Evolutionary conservation across 768 basidiomycete species (phyloP).

Genomic region (Phallus indusiatus): DNA sequence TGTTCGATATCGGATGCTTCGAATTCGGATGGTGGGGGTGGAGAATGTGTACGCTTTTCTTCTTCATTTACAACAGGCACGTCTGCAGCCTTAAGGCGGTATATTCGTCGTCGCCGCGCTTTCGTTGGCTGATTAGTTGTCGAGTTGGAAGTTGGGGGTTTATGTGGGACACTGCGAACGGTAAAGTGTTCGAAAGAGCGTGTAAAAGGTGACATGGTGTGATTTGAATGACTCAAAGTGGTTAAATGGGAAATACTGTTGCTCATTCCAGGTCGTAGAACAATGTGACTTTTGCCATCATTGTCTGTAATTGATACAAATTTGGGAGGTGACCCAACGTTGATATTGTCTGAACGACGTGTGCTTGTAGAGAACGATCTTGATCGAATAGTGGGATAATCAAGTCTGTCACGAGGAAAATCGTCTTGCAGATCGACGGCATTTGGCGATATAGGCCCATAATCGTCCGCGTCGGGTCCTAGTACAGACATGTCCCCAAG

Average conservation of each 20-base stretch:
- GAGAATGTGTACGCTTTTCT: slow-evolving; percentile 16
- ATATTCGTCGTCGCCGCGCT: slow-evolving; percentile 68
- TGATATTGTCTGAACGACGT: not conserved
- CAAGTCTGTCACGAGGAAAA: not conserved
- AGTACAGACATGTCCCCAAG: too few species aligned
- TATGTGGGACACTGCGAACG: slow-evolving; percentile 77
- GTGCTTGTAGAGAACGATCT: slow-evolving; percentile 5
- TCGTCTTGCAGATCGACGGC: not conserved
- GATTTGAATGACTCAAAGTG: slow-evolving; percentile 80
- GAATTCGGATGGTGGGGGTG: slow-evolving; percentile 43
- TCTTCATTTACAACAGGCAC: not conserved
- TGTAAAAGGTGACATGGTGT: slow-evolving; percentile 91
- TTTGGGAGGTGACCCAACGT: slow-evolving; percentile 25
- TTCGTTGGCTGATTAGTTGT: slow-evolving; percentile 45
- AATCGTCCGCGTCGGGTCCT: too few species aligned
- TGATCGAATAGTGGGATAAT: slow-evolving; percentile 1
- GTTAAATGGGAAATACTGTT: slow-evolving; percentile 79
- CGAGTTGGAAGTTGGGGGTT: slow-evolving; percentile 29
- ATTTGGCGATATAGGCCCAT: not conserved
- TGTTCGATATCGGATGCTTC: slow-evolving; percentile 65
- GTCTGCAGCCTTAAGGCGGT: slow-evolving; percentile 32
- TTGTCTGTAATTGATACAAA: slow-evolving; percentile 17
- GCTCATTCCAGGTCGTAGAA: slow-evolving; percentile 58
- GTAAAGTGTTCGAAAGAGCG: slow-evolving; percentile 86
- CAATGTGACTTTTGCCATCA: slow-evolving; percentile 35